Conservation (phyloP, 1,284 basidiomycete genomes). For the Porphyrellus sp. region DNA sequence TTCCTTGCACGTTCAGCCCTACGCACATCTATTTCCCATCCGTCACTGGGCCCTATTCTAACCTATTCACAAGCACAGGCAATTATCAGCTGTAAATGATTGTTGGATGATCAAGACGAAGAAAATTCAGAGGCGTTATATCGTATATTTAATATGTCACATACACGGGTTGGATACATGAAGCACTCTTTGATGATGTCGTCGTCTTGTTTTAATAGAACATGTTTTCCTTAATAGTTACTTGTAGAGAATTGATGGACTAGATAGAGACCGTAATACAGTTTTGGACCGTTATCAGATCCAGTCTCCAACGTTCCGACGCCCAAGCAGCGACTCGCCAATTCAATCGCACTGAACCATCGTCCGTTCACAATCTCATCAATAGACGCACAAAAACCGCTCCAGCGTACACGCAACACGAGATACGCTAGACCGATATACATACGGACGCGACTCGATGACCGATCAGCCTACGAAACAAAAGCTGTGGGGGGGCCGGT, state of each 20-base stretch:
- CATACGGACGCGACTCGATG: slow-evolving; percentile 37
- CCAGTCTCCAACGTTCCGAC: too few species aligned
- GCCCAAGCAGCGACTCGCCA: too few species aligned
- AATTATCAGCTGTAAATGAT: slow-evolving; percentile 13
- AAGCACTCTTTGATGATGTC: neutral
- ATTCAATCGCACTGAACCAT: neutral
- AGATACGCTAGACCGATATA: neutral
- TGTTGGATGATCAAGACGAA: slow-evolving; percentile 3
- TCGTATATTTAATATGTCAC: slow-evolving; percentile 12
- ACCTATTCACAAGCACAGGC: neutral
- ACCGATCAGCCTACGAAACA: slow-evolving; percentile 65
- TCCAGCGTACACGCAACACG: neutral
- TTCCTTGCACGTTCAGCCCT: slow-evolving; percentile 2
- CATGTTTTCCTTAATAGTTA: neutral
- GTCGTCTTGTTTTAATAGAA: slow-evolving; percentile 7
- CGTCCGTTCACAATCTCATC: neutral
- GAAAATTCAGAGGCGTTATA: slow-evolving; percentile 5
- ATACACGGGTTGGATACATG: slow-evolving; percentile 7
- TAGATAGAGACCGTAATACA: neutral
- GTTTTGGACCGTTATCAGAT: too few species aligned
- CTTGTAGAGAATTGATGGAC: neutral
- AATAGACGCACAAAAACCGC: neutral
- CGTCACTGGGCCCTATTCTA: slow-evolving; percentile 1
- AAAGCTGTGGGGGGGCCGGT: slow-evolving; percentile 87
- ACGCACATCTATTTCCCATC: slow-evolving; percentile 7